Conservation (phyloP, 2,329 filamentous ascomycete species). For the Meredithiella fracta region DNA sequence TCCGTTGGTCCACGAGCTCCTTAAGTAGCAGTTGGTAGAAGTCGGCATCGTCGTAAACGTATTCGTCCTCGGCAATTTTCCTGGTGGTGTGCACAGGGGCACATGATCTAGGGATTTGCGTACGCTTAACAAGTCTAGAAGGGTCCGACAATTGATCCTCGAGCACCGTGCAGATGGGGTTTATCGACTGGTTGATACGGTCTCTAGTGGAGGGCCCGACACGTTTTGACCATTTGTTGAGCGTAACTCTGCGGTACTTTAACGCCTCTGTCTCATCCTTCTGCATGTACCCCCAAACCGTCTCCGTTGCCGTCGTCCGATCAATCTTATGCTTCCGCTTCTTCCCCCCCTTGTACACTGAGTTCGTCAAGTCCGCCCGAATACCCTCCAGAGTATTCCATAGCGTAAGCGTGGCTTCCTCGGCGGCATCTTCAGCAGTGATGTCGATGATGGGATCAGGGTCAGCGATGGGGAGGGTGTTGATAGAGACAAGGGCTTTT, state of each 20-base stretch:
- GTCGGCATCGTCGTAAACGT: slow-evolving; percentile 81
- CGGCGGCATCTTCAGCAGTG: slow-evolving; percentile 50
- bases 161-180: slow-evolving; percentile 50
- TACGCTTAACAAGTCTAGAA: slow-evolving; percentile 52
- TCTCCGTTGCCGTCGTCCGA: slow-evolving; percentile 39
- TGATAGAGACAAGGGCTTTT: slow-evolving; percentile 70
- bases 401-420: slow-evolving; percentile 69
- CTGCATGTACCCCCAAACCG: slow-evolving; percentile 59
- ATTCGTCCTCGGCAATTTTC: slow-evolving; percentile 38
- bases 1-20: slow-evolving; percentile 80
- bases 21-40: slow-evolving; percentile 91
- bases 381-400: slow-evolving; percentile 66
- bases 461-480: slow-evolving; percentile 43
- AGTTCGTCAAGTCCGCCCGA: slow-evolving; percentile 24
- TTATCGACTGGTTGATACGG: slow-evolving; percentile 21
- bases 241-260: slow-evolving; percentile 48
- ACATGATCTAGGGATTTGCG: slow-evolving; percentile 57
- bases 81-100: slow-evolving; percentile 50
- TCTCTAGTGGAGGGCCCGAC: slow-evolving; percentile 31
- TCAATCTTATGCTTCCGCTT: slow-evolving; percentile 46
- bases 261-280: slow-evolving; percentile 43
- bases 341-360: slow-evolving; percentile 25
- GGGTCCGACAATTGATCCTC: slow-evolving; percentile 50
- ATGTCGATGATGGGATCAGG: slow-evolving; percentile 23
- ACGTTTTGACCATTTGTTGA: slow-evolving; percentile 85